Conservation (phyloP, 768 basidiomycete genomes). For the Hypsizygus marmoreus region DNA sequence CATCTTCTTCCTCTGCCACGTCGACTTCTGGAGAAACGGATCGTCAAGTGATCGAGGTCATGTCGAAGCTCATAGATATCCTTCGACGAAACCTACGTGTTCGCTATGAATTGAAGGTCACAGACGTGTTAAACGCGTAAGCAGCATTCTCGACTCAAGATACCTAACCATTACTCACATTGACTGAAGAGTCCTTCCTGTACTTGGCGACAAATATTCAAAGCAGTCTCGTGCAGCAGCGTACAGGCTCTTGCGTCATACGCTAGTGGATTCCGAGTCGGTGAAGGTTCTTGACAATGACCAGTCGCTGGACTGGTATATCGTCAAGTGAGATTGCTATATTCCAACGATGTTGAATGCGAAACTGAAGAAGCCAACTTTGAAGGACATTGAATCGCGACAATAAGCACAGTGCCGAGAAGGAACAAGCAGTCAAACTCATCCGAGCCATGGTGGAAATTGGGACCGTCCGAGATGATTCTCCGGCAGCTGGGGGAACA, state of each 20-base stretch:
- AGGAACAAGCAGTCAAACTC: constrained; percentile 90
- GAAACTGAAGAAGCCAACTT: constrained; percentile 9
- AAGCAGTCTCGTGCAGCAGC: constrained; percentile 78
- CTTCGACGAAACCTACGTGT: constrained; percentile 75
- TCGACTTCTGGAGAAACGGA: constrained; percentile 46
- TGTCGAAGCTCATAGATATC: constrained; percentile 64
- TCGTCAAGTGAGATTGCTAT: constrained; percentile 68
- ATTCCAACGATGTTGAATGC: constrained; percentile 1
- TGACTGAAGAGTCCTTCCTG: constrained; percentile 69
- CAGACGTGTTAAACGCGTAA: constrained; percentile 76
- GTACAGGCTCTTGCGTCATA: constrained; percentile 82
- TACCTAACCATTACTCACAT: constrained; percentile 5
- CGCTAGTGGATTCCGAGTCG: constrained; percentile 70
- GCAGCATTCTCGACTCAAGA: constrained; percentile 24
- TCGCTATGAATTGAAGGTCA: constrained; percentile 69
- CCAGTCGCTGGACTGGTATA: constrained; percentile 82
- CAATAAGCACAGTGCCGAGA: constrained; percentile 78
- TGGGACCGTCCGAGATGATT: constrained; percentile 58
- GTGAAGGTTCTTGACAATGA: constrained; percentile 59
- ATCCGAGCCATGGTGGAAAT: constrained; percentile 82
- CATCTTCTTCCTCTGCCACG: constrained; percentile 39
- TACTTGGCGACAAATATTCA: constrained; percentile 72
- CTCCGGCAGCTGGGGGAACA: constrained; percentile 41
- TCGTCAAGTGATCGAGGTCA: constrained; percentile 58
- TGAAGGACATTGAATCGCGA: constrained; percentile 82